Percentiles rank a stretch among this genome's conserved stretches.
phyloP scores from a whole-genome alignment of 805 yeast species.

The Blastobotrys chiropterorum region DNA sequence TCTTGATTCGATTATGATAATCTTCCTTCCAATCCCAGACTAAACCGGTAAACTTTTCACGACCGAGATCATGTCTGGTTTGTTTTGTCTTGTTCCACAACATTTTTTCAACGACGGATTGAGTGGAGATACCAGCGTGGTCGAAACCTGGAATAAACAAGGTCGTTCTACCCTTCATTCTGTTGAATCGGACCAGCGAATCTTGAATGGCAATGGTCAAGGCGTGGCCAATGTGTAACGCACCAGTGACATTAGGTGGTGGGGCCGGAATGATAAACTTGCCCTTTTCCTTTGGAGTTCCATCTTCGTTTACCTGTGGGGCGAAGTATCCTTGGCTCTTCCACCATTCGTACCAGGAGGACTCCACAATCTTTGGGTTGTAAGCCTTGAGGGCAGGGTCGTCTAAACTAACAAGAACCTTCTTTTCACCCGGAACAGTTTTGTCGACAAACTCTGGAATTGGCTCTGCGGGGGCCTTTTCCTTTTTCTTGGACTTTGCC shows the following conservation, averaged over 20 bases:
- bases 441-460: conserved; percentile 80
- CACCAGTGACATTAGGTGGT: conserved; percentile 98
- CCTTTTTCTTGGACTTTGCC: conserved; percentile 48
- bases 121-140: conserved; percentile 99
- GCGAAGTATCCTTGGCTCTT: conserved; percentile 76
- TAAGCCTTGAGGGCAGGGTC: conserved; percentile 93
- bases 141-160: conserved; percentile 94
- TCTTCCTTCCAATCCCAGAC: conserved; percentile 99
- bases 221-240: conserved; percentile 97
- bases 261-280: conserved; percentile 93
- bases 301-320: conserved; percentile 75
- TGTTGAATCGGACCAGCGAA: conserved; percentile 82
- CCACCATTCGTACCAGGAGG: conserved; percentile 99
- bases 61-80: conserved; percentile 92
- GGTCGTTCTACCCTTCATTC: conserved; percentile 96
- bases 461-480: conserved; percentile 62
- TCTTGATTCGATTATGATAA: conserved; percentile 78
- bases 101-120: conserved; percentile 95
- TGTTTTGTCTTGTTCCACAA: conserved; percentile 80
- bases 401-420: conserved; percentile 75
- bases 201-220: conserved; percentile 94
- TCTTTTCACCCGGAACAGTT: conserved; percentile 88
- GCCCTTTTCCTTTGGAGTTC: conserved; percentile 75
- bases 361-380: conserved; percentile 86
- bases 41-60: conserved; percentile 79